A percentile compares a stretch with the other conserved stretches of the same genome.
Conservation (phyloP, 768 basidiomycete species). For the Floccularia luteovirens region DNA sequence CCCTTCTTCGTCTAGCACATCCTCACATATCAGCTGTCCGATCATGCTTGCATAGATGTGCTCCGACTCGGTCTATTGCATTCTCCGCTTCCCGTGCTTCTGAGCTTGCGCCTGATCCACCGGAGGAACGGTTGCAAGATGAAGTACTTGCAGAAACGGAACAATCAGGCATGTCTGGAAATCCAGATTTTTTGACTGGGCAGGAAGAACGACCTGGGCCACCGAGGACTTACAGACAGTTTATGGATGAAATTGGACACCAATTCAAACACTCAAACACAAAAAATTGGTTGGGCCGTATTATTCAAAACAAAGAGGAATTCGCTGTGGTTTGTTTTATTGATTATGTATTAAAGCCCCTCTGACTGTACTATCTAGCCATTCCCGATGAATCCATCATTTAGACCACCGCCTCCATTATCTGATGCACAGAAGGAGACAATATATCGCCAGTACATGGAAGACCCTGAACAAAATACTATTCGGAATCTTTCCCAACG, state of each 20-base stretch:
- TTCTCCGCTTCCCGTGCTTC: slow-evolving; percentile 13
- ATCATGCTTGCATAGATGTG: slow-evolving; percentile 18
- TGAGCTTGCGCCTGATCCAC: slow-evolving; percentile 17
- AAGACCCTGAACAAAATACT: slow-evolving; percentile 45
- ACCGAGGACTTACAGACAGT: slow-evolving; percentile 28
- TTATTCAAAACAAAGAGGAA: too few relatives aligned
- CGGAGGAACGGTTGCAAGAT: slow-evolving; percentile 11
- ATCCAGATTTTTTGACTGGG: not conserved
- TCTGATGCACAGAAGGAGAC: slow-evolving; percentile 49
- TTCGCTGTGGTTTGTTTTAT: too few relatives aligned
- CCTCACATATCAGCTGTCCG: slow-evolving; percentile 13
- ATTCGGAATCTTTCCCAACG: slow-evolving; percentile 54
- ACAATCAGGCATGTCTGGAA: slow-evolving; percentile 2
- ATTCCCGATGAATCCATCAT: slow-evolving; percentile 80
- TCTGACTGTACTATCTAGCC: too few relatives aligned
- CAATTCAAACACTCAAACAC: slow-evolving; percentile 38
- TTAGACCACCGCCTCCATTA: slow-evolving; percentile 72
- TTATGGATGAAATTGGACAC: slow-evolving; percentile 32
- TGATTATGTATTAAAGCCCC: too few relatives aligned
- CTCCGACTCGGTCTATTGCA: slow-evolving; percentile 14
- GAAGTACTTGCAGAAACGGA: slow-evolving; percentile 7
- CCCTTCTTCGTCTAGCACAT: slow-evolving; percentile 21
- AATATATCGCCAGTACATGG: slow-evolving; percentile 57
- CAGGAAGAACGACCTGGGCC: slow-evolving; percentile 11
- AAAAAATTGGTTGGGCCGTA: slow-evolving; percentile 55